A percentile compares a stretch with the other conserved stretches of the same genome.
These are phyloP conservation scores for Amanita fuliginea DNA, from an alignment of 768 basidiomycete species.

Conservation along the genomic window DNA sequence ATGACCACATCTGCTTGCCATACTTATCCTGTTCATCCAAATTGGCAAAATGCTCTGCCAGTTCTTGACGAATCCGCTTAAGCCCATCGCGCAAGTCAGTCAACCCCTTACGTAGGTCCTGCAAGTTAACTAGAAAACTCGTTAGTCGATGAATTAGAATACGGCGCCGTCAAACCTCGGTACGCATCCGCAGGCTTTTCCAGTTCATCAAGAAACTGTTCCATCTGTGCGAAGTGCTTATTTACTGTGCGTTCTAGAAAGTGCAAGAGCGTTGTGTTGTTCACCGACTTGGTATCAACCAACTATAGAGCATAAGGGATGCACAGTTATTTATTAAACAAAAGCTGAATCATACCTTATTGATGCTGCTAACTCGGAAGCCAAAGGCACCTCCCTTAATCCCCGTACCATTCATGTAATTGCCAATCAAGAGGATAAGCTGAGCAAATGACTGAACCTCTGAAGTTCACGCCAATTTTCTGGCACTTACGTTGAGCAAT, in stretches of 20 bases:
- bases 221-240: slow-evolving; percentile 82
- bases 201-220: slow-evolving; percentile 81
- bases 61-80: slow-evolving; percentile 69
- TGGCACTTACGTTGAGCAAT: slow-evolving; percentile 58
- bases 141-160: slow-evolving; percentile 5
- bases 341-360: slow-evolving; percentile 49
- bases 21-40: slow-evolving; percentile 65
- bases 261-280: slow-evolving; percentile 89
- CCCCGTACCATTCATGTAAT: slow-evolving; percentile 97
- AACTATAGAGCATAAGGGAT: slow-evolving; percentile 36
- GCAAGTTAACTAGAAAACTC: slow-evolving; percentile 57
- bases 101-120: slow-evolving; percentile 73
- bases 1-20: slow-evolving; percentile 87
- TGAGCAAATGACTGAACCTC: slow-evolving; percentile 8
- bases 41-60: slow-evolving; percentile 71
- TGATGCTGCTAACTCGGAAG: slow-evolving; percentile 95
- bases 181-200: slow-evolving; percentile 87
- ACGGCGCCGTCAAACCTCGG: slow-evolving; percentile 44
- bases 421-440: slow-evolving; percentile 92
- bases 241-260: slow-evolving; percentile 85
- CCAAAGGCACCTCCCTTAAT: slow-evolving; percentile 95
- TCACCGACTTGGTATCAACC: slow-evolving; percentile 94
- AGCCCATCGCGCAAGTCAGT: slow-evolving; percentile 65
- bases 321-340: neutral
- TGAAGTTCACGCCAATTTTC: neutral